phyloP scores from a whole-genome alignment of 148 eudicot genomes.

The Pharnaceum exiguum region DNA sequence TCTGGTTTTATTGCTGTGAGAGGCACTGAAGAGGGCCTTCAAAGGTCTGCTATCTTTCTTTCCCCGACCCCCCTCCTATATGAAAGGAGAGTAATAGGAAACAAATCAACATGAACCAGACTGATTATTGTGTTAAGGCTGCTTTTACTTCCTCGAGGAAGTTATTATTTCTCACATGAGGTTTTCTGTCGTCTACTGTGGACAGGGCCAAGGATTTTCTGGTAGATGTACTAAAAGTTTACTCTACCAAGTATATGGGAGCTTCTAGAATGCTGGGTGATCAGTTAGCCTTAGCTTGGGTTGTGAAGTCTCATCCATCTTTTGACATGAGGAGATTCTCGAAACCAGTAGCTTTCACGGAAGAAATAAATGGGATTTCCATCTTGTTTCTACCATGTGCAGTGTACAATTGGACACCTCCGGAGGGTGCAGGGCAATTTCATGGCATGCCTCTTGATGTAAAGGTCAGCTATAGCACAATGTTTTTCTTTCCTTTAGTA shows the following conservation, averaged over 20 bases:
- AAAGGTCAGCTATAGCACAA: slow-evolving; percentile 54
- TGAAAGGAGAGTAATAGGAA: not conserved
- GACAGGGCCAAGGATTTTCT: slow-evolving; percentile 74
- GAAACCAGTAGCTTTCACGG: slow-evolving; percentile 49
- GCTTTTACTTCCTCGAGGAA: not conserved
- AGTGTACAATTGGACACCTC: slow-evolving; percentile 95
- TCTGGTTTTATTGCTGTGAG: slow-evolving; percentile 94
- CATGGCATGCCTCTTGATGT: slow-evolving; percentile 99
- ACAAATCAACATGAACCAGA: no score
- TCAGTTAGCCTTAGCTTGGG: slow-evolving; percentile 90
- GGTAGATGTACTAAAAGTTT: slow-evolving; percentile 64
- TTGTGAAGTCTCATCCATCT: slow-evolving; percentile 71
- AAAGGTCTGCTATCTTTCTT: slow-evolving; percentile 36
- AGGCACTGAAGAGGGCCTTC: slow-evolving; percentile 72
- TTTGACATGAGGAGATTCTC: slow-evolving; percentile 61
- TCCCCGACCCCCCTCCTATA: not conserved
- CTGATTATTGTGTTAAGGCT: not conserved
- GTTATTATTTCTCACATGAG: not conserved
- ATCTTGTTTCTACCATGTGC: slow-evolving; percentile 87
- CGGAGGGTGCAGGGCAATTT: slow-evolving; percentile 98
- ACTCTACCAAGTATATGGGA: slow-evolving; percentile 67
- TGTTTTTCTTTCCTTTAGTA: no score
- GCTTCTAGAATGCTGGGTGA: slow-evolving; percentile 99
- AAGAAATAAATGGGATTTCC: slow-evolving; percentile 53
- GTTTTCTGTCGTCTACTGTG: not conserved